These are phyloP conservation scores for Alternaria tenuissima DNA, from an alignment of 2,329 filamentous ascomycete genomes.

Conservation along the genomic window DNA sequence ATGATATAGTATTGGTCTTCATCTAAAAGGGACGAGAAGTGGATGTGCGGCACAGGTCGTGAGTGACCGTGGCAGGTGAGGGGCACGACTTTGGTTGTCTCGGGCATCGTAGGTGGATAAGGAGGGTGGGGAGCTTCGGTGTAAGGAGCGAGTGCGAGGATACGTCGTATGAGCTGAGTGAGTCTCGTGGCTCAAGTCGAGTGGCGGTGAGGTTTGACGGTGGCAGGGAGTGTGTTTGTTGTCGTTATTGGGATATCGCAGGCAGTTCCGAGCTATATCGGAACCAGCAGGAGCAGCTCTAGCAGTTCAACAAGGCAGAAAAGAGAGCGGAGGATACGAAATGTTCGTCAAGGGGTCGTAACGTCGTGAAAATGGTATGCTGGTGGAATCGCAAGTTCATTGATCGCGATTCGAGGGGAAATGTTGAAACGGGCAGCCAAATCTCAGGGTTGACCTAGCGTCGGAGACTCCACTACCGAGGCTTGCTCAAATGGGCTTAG, in stretches of 20 bases:
- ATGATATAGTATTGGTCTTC: conserved; percentile 90
- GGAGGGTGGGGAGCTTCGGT: background rate
- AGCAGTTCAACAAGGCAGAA: conserved; percentile 15
- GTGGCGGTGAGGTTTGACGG: conserved; percentile 23
- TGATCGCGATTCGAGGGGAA: conserved; percentile 17
- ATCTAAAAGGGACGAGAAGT: conserved; percentile 84
- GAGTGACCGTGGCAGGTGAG: conserved; percentile 95
- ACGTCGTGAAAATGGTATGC: conserved; percentile 36
- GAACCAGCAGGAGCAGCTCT: conserved; percentile 1
- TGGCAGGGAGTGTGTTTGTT: conserved; percentile 23
- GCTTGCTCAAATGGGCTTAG: conserved; percentile 5
- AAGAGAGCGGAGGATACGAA: conserved; percentile 28
- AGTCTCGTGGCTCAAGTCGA: conserved; percentile 6
- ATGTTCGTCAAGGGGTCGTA: conserved; percentile 43
- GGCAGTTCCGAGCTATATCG: conserved; percentile 8
- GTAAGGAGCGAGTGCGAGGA: background rate
- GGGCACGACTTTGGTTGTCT: conserved; percentile 73
- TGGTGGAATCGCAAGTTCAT: conserved; percentile 18
- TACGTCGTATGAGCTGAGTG: background rate
- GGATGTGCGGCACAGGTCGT: conserved; percentile 87
- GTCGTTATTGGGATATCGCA: conserved; percentile 10
- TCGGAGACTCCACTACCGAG: conserved; percentile 21
- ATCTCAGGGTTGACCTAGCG: conserved; percentile 18
- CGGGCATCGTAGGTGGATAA: conserved; percentile 38
- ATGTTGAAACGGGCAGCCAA: conserved; percentile 23